Percentiles rank a stretch among this genome's conserved stretches.
Evolutionary conservation across 192 early-diverging fungal genomes (phyloP).

Genomic region (Backusella parvicylindrica): DNA sequence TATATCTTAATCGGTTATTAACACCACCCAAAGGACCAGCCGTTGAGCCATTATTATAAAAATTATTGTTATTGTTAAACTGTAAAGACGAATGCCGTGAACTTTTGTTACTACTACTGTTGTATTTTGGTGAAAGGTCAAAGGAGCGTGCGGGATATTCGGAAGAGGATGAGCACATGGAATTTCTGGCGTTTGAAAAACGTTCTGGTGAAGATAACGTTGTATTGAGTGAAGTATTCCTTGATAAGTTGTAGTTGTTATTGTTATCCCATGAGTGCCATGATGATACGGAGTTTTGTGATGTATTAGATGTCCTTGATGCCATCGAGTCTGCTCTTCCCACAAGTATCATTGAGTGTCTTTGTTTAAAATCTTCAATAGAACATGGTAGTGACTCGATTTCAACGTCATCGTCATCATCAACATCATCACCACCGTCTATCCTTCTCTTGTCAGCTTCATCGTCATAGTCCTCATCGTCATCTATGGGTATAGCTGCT

Average conservation of each 20-base stretch:
- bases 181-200: not conserved
- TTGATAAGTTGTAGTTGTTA: conserved; percentile 4
- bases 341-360: not conserved
- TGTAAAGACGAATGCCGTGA: not conserved
- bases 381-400: not conserved
- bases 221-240: conserved; percentile 26
- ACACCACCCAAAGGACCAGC: not conserved
- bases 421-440: not conserved
- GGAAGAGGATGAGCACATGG: not conserved
- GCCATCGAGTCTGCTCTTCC: conserved; percentile 22
- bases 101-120: no score
- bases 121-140: not conserved
- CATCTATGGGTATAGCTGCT: conserved; percentile 36
- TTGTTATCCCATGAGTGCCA: conserved; percentile 17
- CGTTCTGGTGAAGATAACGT: conserved; percentile 8
- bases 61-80: not conserved
- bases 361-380: not conserved
- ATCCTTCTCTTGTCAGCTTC: not conserved
- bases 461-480: conserved; percentile 26
- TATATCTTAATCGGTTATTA: not conserved
- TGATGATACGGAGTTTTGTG: conserved; percentile 13
- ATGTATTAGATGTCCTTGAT: conserved; percentile 19
- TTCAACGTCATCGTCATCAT: conserved; percentile 17
- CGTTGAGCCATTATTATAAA: not conserved
- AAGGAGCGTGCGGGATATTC: not conserved